A percentile compares a stretch with the other conserved stretches of the same genome.
Conservation (phyloP, 2,329 filamentous ascomycete genomes). For the Alternaria atra region DNA sequence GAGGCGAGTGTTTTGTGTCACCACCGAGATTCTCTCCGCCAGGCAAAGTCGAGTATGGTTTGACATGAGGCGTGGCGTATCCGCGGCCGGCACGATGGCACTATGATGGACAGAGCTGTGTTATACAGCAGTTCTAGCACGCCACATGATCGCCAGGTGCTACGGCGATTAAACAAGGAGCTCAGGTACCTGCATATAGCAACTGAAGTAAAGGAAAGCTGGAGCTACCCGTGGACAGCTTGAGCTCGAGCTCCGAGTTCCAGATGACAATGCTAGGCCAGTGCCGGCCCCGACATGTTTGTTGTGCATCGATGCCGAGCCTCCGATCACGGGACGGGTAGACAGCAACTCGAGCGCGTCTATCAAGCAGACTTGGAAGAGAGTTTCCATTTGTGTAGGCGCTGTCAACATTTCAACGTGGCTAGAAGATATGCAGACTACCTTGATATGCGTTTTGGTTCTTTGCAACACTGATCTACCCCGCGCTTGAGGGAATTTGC, state of each 20-base stretch:
- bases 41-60: conserved; percentile 30
- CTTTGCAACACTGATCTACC: conserved; percentile 1
- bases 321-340: conserved; percentile 15
- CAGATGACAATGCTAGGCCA: conserved; percentile 13
- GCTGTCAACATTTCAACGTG: background rate
- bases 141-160: conserved; percentile 35
- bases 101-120: conserved; percentile 27
- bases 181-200: conserved; percentile 43
- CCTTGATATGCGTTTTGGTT: background rate
- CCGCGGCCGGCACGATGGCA: conserved; percentile 46
- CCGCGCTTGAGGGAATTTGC: conserved; percentile 35
- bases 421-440: background rate
- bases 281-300: conserved; percentile 12
- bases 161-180: conserved; percentile 24
- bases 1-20: conserved; percentile 36
- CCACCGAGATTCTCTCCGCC: conserved; percentile 39
- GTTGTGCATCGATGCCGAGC: background rate
- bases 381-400: background rate
- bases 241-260: conserved; percentile 19
- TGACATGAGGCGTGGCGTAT: conserved; percentile 37
- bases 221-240: conserved; percentile 5
- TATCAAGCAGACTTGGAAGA: background rate
- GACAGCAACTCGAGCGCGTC: background rate
- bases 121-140: conserved; percentile 2
- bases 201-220: conserved; percentile 9